Conservation (phyloP, 768 basidiomycete species). For the Suillus spraguei region DNA sequence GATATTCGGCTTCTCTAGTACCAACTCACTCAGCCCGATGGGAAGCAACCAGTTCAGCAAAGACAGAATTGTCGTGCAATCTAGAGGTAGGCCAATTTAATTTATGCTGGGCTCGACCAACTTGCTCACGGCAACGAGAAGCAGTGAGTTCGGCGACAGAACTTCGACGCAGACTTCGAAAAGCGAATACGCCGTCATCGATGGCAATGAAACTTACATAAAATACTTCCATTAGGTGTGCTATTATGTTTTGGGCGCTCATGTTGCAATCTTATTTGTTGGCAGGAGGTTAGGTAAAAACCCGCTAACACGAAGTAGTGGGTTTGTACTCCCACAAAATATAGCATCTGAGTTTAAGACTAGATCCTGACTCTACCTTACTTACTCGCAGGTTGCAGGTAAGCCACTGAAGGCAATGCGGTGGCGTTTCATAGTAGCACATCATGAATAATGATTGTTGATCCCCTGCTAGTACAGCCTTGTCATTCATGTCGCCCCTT, state of each 20-base stretch:
- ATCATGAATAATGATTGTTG: not conserved
- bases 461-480: not conserved
- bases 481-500: not conserved
- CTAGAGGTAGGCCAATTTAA: not conserved
- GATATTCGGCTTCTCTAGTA: too few relatives aligned
- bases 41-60: too few relatives aligned
- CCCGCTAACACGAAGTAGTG: not conserved
- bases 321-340: not conserved
- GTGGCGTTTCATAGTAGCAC: not conserved
- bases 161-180: too few relatives aligned
- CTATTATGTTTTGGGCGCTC: not conserved
- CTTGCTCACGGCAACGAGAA: not conserved
- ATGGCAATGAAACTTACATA: not conserved
- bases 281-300: not conserved
- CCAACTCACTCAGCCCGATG: too few relatives aligned
- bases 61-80: too few relatives aligned
- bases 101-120: not conserved
- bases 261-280: not conserved
- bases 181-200: too few relatives aligned
- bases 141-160: not conserved
- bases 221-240: not conserved
- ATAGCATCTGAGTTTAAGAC: not conserved
- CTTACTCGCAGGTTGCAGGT: not conserved
- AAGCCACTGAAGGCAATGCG: not conserved
- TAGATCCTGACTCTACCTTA: not conserved